phyloP scores from a whole-genome alignment of 352 stramenopile species.

The Phytophthora megakarya region DNA sequence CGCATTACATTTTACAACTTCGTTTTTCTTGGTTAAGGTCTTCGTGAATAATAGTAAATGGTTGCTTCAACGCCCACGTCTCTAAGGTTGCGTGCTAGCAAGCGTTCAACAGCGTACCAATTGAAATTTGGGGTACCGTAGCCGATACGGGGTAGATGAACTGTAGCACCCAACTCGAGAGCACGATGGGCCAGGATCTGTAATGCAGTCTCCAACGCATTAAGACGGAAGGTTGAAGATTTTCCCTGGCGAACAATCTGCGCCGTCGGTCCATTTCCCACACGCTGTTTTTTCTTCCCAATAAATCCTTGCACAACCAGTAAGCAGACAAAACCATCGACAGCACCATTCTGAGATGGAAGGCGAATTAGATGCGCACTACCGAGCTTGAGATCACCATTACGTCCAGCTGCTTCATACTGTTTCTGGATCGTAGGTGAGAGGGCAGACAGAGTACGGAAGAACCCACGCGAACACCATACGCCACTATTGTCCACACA shows the following conservation, averaged over 20 bases:
- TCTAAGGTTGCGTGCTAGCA: constrained; percentile 66
- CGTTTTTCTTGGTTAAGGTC: constrained; percentile 6
- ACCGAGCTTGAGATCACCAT: constrained; percentile 73
- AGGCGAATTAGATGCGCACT: constrained; percentile 70
- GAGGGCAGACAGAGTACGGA: constrained; percentile 57
- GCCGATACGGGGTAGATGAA: constrained; percentile 81
- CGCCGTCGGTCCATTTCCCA: constrained; percentile 21
- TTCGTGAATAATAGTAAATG: constrained; percentile 75
- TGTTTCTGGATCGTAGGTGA: constrained; percentile 60
- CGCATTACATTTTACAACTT: not conserved
- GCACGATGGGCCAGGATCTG: constrained; percentile 45
- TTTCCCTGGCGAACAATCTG: constrained; percentile 55
- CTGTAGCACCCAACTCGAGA: constrained; percentile 43
- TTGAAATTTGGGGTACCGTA: constrained; percentile 81
- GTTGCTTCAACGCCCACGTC: constrained; percentile 54
- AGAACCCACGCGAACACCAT: constrained; percentile 79
- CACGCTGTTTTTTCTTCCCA: constrained; percentile 57
- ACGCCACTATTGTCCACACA: constrained; percentile 78
- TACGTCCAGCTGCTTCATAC: constrained; percentile 61
- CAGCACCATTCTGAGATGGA: constrained; percentile 13
- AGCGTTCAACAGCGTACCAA: constrained; percentile 82
- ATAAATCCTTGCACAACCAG: constrained; percentile 74
- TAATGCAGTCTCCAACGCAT: constrained; percentile 61
- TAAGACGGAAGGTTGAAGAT: constrained; percentile 69
- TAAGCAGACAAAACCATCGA: constrained; percentile 61